Conservation (phyloP, 2,329 filamentous ascomycete species). For the Alternaria hordeiaustralica region DNA sequence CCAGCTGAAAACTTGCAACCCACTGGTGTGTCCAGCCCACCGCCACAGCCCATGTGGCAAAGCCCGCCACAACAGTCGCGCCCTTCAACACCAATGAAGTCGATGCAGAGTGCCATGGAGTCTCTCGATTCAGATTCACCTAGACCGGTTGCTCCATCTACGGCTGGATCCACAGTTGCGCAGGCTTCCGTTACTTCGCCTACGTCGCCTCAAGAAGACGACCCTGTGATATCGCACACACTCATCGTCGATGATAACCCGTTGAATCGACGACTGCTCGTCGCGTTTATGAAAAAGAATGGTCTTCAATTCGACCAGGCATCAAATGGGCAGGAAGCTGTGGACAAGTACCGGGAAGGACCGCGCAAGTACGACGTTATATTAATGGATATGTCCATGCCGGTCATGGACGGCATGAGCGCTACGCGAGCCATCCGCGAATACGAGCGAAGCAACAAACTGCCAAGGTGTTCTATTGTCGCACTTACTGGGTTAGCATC, state of each 20-base stretch:
- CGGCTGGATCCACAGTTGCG: neutral
- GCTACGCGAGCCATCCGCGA: slow-evolving; percentile 43
- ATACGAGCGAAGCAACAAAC: slow-evolving; percentile 29
- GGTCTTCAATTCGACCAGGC: slow-evolving; percentile 33
- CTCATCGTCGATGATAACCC: slow-evolving; percentile 51
- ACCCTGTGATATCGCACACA: slow-evolving; percentile 17
- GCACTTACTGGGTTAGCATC: slow-evolving; percentile 42
- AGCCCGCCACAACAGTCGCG: neutral
- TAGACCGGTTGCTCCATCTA: neutral
- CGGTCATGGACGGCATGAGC: slow-evolving; percentile 46
- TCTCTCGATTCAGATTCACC: neutral
- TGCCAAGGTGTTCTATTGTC: slow-evolving; percentile 22
- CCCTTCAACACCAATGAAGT: neutral
- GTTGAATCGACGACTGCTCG: slow-evolving; percentile 47
- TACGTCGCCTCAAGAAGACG: neutral
- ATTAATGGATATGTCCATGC: slow-evolving; percentile 49
- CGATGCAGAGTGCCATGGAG: neutral
- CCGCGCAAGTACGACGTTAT: slow-evolving; percentile 30
- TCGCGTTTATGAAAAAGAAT: slow-evolving; percentile 40
- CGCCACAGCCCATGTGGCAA: neutral
- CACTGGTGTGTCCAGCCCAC: neutral
- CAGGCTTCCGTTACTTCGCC: neutral
- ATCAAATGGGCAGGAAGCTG: slow-evolving; percentile 42
- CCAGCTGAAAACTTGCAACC: slow-evolving; percentile 27
- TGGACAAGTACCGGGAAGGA: slow-evolving; percentile 30